Evolutionary conservation across 208 protist species (phyloP).

Genomic region (Leishmania guyanensis): DNA sequence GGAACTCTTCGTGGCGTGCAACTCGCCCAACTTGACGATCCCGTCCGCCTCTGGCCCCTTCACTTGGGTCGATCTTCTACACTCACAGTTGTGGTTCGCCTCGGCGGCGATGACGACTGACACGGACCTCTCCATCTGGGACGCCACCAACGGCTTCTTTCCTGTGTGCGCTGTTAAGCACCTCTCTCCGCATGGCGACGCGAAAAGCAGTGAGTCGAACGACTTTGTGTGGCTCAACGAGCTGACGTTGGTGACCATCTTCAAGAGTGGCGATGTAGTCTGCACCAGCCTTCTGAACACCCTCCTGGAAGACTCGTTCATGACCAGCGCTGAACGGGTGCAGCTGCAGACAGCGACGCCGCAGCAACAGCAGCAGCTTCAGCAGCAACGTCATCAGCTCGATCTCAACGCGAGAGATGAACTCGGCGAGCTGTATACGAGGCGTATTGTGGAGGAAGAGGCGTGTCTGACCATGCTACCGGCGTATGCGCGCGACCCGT

Average conservation of each 20-base stretch:
- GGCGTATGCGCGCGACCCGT: slow-evolving; percentile 30
- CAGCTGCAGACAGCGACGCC: slow-evolving; percentile 1
- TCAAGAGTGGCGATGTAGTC: slow-evolving; percentile 66
- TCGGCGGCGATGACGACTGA: slow-evolving; percentile 59
- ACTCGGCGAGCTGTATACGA: slow-evolving; percentile 17
- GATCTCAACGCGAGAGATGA: slow-evolving; percentile 10
- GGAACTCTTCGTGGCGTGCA: slow-evolving; percentile 14
- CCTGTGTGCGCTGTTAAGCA: slow-evolving; percentile 57
- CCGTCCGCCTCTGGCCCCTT: neutral
- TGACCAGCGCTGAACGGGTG: slow-evolving; percentile 5
- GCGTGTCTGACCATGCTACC: slow-evolving; percentile 19
- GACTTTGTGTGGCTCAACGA: slow-evolving; percentile 86
- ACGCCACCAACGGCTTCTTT: slow-evolving; percentile 64
- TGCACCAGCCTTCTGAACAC: slow-evolving; percentile 64
- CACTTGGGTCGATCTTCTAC: slow-evolving; percentile 41
- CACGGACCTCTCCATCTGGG: slow-evolving; percentile 77
- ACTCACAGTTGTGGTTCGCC: slow-evolving; percentile 83
- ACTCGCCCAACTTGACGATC: neutral
- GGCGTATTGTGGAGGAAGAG: slow-evolving; percentile 18
- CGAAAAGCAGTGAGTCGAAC: slow-evolving; percentile 38
- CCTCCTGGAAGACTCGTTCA: slow-evolving; percentile 28
- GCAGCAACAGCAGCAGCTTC: slow-evolving; percentile 17
- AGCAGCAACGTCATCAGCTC: neutral
- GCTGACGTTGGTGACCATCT: slow-evolving; percentile 69
- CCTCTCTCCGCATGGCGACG: slow-evolving; percentile 15